Base-by-base conservation (phyloP, 768 basidiomycete species). In the Coprinopsis marcescibilis region DNA sequence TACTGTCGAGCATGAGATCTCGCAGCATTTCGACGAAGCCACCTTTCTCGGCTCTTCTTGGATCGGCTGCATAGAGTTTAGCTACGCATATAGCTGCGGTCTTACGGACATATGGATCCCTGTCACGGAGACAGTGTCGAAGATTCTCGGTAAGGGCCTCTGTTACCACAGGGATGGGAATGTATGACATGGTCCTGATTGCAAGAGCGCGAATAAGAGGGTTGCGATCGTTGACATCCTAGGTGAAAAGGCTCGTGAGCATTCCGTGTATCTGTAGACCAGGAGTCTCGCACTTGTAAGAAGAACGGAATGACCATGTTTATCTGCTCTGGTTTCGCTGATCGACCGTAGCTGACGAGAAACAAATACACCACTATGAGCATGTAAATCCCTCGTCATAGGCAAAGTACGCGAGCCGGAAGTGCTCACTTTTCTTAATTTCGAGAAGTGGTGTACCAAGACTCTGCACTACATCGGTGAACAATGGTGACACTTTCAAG, bases 151-250 rank as follows among this genome's bases (percentile, higher is more conserved):
- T 72, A 29, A 99, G 74, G 1, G 89, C 78, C 46, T 89, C 85
- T 11, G 85, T 84, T 51, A 97, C 90, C 41, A 83, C 73, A 7
- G 93, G 87, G 19, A 96, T 85, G 27, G 93, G 91, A 57, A 99
- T 98, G 60, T 96, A 97, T 5, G 96, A 95, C 95, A 99, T 98
- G 11, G 96, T 99, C 34, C 96, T 89, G 57, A 99, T 94, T 15
- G 96, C 93, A 37, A 99, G 74, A 13, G 95, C 96, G 27, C 96
- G 88, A 48, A 99, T 92, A 39, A 99, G 83, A 10, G 96, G 95
- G 62, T 98, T 98, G 37, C 89, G 81, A 61, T 98, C 95, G 57
- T 83, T 86, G 57, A 92, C 96, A 62, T 98, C 95, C 95, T 98
- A 56, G 26, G 46, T 36, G 42, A 25, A n/a, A n/a, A n/a, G n/a